phyloP scores from a whole-genome alignment of 2,329 filamentous ascomycete genomes.

The Pseudogymnoascus sp. region DNA sequence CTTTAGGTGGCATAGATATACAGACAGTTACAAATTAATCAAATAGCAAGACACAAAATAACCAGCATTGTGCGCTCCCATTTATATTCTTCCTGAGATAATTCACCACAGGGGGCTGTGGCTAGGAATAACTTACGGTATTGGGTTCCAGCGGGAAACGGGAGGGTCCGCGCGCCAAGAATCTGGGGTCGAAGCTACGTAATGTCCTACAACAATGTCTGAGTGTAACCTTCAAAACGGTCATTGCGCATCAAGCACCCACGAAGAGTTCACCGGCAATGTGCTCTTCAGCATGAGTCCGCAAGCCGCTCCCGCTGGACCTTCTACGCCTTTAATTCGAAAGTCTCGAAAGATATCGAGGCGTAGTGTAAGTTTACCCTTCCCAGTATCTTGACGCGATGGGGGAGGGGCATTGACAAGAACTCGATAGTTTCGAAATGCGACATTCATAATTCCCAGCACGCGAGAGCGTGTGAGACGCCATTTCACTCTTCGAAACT shows the following conservation, averaged over 20 bases:
- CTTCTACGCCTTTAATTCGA: constrained; percentile 19
- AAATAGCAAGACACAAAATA: background rate
- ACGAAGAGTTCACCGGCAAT: constrained; percentile 1
- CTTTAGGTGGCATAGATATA: background rate
- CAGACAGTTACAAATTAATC: background rate
- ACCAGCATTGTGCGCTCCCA: background rate
- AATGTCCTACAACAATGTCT: background rate
- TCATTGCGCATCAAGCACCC: background rate
- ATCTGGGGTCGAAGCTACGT: constrained; percentile 8
- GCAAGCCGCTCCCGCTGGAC: constrained; percentile 23
- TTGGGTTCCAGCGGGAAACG: background rate
- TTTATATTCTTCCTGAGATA: background rate
- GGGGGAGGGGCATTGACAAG: background rate
- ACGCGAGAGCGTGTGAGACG: constrained; percentile 80
- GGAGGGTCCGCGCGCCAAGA: background rate
- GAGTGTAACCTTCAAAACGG: background rate
- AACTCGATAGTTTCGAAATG: constrained; percentile 59
- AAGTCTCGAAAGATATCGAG: constrained; percentile 20
- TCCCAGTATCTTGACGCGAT: constrained; percentile 27
- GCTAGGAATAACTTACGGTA: background rate
- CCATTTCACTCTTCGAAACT: constrained; percentile 64
- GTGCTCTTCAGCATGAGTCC: constrained; percentile 24
- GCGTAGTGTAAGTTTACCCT: constrained; percentile 20
- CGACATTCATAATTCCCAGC: constrained; percentile 76
- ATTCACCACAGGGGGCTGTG: background rate